A percentile compares a stretch with the other conserved stretches of the same genome.
These are phyloP conservation scores for Diaporthe aspalathi DNA, from an alignment of 2,329 filamentous ascomycete genomes.

Conservation along the genomic window DNA sequence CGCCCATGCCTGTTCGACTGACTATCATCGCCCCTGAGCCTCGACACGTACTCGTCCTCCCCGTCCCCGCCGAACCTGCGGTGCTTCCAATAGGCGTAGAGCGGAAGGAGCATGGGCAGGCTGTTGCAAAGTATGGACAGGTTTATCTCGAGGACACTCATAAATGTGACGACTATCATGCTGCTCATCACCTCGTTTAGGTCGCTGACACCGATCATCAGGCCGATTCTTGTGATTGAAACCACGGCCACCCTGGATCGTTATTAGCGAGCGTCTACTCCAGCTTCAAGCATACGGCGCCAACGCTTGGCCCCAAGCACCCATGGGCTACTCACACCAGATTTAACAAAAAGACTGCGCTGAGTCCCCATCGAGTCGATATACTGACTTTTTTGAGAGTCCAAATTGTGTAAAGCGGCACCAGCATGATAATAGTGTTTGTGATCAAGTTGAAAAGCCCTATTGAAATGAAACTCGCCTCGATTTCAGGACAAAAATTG, in stretches of 20 bases:
- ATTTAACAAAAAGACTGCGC: constrained; percentile 31
- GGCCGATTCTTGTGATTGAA: constrained; percentile 24
- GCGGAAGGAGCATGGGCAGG: constrained; percentile 36
- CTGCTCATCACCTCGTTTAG: background rate
- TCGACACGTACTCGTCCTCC: constrained; percentile 37
- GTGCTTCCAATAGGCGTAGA: constrained; percentile 36
- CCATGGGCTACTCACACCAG: constrained; percentile 11
- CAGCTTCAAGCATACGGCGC: too few relatives aligned
- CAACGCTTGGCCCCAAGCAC: background rate
- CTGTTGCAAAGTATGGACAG: constrained; percentile 36
- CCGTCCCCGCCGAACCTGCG: constrained; percentile 21
- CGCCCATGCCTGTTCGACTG: constrained; percentile 8
- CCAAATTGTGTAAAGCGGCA: constrained; percentile 54
- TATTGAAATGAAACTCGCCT: constrained; percentile 51
- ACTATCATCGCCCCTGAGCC: constrained; percentile 10
- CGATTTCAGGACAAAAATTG: constrained; percentile 47
- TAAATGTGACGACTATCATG: constrained; percentile 1
- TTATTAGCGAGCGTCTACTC: background rate
- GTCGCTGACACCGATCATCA: constrained; percentile 6
- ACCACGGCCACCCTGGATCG: constrained; percentile 27
- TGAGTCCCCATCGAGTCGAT: constrained; percentile 34
- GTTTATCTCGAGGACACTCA: constrained; percentile 29
- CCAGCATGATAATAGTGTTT: constrained; percentile 52
- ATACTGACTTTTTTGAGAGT: constrained; percentile 47
- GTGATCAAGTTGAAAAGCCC: constrained; percentile 53